A percentile compares a stretch with the other conserved stretches of the same genome.
Evolutionary conservation across 2,329 filamentous ascomycete genomes (phyloP).

Genomic region (Fusarium hainanense): DNA sequence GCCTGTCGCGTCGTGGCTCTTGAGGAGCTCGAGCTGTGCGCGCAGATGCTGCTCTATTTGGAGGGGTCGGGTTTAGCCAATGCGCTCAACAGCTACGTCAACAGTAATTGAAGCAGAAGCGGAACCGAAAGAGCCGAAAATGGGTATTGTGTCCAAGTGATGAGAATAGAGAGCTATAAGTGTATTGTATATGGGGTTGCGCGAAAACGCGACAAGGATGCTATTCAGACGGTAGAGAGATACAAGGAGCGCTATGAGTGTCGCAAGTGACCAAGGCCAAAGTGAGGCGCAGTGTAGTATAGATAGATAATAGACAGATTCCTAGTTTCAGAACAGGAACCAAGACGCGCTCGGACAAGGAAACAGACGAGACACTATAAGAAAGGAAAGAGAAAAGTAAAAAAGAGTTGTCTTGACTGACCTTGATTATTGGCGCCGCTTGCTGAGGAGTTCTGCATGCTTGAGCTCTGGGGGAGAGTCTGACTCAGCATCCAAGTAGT

Average conservation of each 20-base stretch:
- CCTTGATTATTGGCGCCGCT: slow-evolving; percentile 50
- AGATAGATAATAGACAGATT: slow-evolving; percentile 17
- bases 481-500: slow-evolving; percentile 52
- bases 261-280: slow-evolving; percentile 34
- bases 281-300: slow-evolving; percentile 9
- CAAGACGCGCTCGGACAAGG: slow-evolving; percentile 20
- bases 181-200: slow-evolving; percentile 30
- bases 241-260: slow-evolving; percentile 33
- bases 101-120: slow-evolving; percentile 28
- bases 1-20: slow-evolving; percentile 53
- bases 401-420: slow-evolving; percentile 44
- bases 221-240: slow-evolving; percentile 31
- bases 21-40: slow-evolving; percentile 58
- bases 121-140: slow-evolving; percentile 24
- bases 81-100: slow-evolving; percentile 30
- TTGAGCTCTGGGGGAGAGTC: slow-evolving; percentile 47
- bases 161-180: slow-evolving; percentile 21
- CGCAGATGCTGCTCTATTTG: slow-evolving; percentile 55
- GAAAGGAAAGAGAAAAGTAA: slow-evolving; percentile 23
- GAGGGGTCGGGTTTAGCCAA: slow-evolving; percentile 43
- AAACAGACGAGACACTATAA: slow-evolving; percentile 28
- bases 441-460: slow-evolving; percentile 50
- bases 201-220: slow-evolving; percentile 41
- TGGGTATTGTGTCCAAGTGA: slow-evolving; percentile 15
- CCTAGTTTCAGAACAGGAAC: slow-evolving; percentile 22